Percentiles rank a stretch among this genome's conserved stretches.
These are phyloP conservation scores for Globisporangium barbulae DNA, from an alignment of 352 stramenopile species.

Conservation along the genomic window DNA sequence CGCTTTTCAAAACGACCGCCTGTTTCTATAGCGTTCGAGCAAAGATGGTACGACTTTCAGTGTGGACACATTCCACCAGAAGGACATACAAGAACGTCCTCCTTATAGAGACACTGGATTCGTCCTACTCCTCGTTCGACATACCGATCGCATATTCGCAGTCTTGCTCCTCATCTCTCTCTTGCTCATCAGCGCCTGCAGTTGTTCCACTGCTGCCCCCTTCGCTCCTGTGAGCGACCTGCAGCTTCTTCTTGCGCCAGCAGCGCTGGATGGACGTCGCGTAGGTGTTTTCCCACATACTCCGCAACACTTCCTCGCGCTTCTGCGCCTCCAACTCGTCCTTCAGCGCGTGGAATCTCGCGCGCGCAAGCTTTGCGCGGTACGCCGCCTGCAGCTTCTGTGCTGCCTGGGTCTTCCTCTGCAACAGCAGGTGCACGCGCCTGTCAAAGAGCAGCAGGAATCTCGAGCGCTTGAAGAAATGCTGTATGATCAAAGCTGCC, in stretches of 20 bases:
- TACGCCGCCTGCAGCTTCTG: slow-evolving; percentile 57
- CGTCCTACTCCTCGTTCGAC: not conserved
- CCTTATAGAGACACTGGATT: too few relatives aligned
- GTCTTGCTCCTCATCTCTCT: not conserved
- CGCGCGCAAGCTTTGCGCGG: slow-evolving; percentile 51
- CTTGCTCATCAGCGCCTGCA: not conserved
- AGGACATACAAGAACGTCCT: too few relatives aligned
- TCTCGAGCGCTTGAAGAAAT: slow-evolving; percentile 40
- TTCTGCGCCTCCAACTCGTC: slow-evolving; percentile 54
- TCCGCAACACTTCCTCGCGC: slow-evolving; percentile 39
- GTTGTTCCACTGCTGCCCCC: not conserved
- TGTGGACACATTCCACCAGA: too few relatives aligned
- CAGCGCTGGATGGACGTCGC: slow-evolving; percentile 61
- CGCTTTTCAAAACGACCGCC: too few relatives aligned
- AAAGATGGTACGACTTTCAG: too few relatives aligned
- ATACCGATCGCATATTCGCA: slow-evolving; percentile 5
- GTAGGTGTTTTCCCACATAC: slow-evolving; percentile 77
- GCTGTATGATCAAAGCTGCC: slow-evolving; percentile 31
- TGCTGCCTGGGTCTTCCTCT: slow-evolving; percentile 28
- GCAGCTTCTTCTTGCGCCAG: slow-evolving; percentile 32
- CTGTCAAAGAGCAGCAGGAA: slow-evolving; percentile 38
- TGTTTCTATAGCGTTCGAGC: too few relatives aligned
- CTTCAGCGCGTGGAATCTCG: slow-evolving; percentile 57
- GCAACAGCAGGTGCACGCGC: slow-evolving; percentile 29
- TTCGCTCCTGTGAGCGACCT: not conserved